These are phyloP conservation scores for Bipolaris gigantea DNA, from an alignment of 2,329 filamentous ascomycete genomes.

Conservation along the genomic window DNA sequence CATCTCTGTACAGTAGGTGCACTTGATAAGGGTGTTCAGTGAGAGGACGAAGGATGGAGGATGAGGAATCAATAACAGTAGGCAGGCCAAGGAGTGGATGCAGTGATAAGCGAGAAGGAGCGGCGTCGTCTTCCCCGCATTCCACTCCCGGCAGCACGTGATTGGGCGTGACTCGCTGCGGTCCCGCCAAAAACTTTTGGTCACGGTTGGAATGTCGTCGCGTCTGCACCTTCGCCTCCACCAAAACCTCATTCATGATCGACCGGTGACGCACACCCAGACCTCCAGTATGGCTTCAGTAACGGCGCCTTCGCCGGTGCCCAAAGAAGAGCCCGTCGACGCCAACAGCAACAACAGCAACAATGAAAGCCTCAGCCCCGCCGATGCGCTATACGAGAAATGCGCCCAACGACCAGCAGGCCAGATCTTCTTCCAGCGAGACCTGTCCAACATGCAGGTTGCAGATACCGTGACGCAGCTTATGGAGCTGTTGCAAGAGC, in stretches of 20 bases:
- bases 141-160: background rate
- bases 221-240: constrained; percentile 4
- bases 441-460: constrained; percentile 43
- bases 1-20: background rate
- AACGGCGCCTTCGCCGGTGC: constrained; percentile 20
- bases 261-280: constrained; percentile 20
- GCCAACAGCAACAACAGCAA: constrained; percentile 5
- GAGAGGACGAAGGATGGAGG: background rate
- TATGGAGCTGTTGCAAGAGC: constrained; percentile 35
- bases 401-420: constrained; percentile 39
- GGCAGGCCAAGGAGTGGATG: background rate
- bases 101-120: constrained; percentile 5
- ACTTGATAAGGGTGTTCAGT: background rate
- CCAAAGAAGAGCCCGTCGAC: constrained; percentile 22
- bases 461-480: constrained; percentile 41
- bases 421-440: constrained; percentile 47
- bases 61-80: background rate
- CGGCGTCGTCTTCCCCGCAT: constrained; percentile 6
- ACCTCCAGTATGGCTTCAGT: constrained; percentile 28
- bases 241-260: constrained; percentile 24
- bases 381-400: constrained; percentile 44
- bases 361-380: constrained; percentile 23
- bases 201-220: background rate
- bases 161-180: background rate
- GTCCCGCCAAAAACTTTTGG: constrained; percentile 13